Evolutionary conservation across 2,329 filamentous ascomycete species (phyloP), one percentile per base, ranked within the genome.

Genomic region (Cytospora piceicola): DNA sequence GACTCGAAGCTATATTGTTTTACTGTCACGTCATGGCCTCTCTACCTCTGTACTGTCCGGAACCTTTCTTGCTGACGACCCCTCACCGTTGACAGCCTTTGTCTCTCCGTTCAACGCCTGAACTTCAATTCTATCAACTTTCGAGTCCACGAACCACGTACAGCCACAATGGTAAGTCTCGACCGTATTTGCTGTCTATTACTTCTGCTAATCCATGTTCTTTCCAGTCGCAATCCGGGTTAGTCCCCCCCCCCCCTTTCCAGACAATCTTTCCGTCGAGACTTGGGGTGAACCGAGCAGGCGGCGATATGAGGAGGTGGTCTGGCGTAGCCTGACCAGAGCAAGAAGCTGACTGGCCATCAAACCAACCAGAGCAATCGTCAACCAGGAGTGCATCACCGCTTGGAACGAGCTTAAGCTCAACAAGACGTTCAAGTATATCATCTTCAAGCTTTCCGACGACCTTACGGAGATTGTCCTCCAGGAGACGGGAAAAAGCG

Each of bases 401-500:
- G 79, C 82, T 67, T 94, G 90, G 86, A 93, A 94, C 80, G 89
- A 94, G 72, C 86, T 94, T 71, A 94, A 94, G 87, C 88, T 93
- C 73, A 84, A 81, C 80, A 93, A 93, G 81, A 88, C 87, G 83
- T 84, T 88, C 83, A 94, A 93, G 82, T 96, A 87, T 85, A 90
- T 95, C 82, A 88, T 95, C 84, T 94, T 87, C 89, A 93, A 93
- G 85, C 88, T 95, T 77, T 90, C 88, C 71, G 90, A 94, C 80
- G 86, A 93, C 83, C 88, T 88, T 85, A 92, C 90, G 81, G 80
- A 92, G 81, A 93, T 95, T 77, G 88, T 91, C 67, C 87, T 95
- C 73, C 91, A 94, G 80, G 88, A 92, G 77, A 84, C 87, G 63
- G 90, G 88, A 66, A 81, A 80, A 68, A 83, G 88, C 72, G 80